Evolutionary conservation across 179 eudicot genomes (phyloP).

Genomic region (Spergularia azorica): DNA sequence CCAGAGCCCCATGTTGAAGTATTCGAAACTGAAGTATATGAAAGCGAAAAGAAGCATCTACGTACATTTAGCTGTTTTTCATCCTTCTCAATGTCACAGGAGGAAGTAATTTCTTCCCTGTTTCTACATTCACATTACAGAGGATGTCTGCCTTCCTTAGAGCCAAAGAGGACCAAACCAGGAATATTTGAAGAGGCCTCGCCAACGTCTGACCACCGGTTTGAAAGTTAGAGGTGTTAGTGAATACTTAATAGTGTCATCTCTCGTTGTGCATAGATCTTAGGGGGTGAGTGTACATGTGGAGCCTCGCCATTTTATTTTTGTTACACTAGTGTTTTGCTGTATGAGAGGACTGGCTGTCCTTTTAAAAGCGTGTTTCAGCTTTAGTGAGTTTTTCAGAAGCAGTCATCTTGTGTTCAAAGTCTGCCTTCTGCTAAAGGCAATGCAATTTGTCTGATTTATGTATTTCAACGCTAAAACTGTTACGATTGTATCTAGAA

Average conservation of each 20-base stretch:
- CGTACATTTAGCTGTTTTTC: slow-evolving; percentile 40
- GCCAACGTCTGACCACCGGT: slow-evolving; percentile 12
- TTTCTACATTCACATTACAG: slow-evolving; percentile 40
- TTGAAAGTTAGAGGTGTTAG: slow-evolving; percentile 24
- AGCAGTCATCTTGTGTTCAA: slow-evolving; percentile 17
- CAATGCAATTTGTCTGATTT: slow-evolving; percentile 2
- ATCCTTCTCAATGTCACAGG: slow-evolving; percentile 40
- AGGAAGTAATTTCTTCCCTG: slow-evolving; percentile 39
- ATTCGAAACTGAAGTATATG: slow-evolving; percentile 25
- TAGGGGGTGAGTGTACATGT: slow-evolving; percentile 35
- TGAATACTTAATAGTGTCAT: slow-evolving; percentile 19
- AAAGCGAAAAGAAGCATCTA: slow-evolving; percentile 40
- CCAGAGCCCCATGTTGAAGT: slow-evolving; percentile 36
- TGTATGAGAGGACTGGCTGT: slow-evolving; percentile 29
- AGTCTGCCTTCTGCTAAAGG: not conserved
- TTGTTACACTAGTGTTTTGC: slow-evolving; percentile 23
- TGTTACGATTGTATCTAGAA: not conserved
- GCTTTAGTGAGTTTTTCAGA: slow-evolving; percentile 17
- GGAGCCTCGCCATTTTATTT: slow-evolving; percentile 37
- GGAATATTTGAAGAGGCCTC: slow-evolving; percentile 26
- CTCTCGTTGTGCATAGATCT: slow-evolving; percentile 35
- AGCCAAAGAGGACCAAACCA: slow-evolving; percentile 30
- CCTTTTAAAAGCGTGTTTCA: slow-evolving; percentile 27
- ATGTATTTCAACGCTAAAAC: slow-evolving; percentile 1
- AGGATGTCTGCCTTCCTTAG: slow-evolving; percentile 43